These are phyloP conservation scores for Sclerotinia glacialis DNA, from an alignment of 2,329 filamentous ascomycete species.

Conservation along the genomic window DNA sequence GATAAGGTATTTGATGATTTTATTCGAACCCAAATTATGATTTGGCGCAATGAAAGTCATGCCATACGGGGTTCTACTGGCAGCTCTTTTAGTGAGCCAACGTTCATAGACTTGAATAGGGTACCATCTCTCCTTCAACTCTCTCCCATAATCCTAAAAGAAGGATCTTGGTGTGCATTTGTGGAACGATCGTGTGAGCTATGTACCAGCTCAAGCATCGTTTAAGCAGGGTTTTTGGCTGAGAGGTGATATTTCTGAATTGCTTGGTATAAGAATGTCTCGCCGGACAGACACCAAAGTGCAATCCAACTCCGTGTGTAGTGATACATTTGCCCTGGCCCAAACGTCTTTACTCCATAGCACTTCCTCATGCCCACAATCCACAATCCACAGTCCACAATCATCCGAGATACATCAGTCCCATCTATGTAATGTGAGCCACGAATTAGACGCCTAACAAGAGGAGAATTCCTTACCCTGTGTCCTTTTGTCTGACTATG, in stretches of 20 bases:
- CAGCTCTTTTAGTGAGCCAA: neutral
- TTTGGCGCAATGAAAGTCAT: neutral
- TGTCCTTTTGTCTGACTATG: slow-evolving; percentile 74
- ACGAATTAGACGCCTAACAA: neutral
- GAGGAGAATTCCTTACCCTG: slow-evolving; percentile 56
- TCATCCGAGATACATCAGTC: slow-evolving; percentile 13
- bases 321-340: slow-evolving; percentile 6
- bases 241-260: slow-evolving; percentile 11
- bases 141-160: neutral
- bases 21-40: neutral
- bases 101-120: neutral
- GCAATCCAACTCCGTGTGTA: slow-evolving; percentile 13
- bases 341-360: slow-evolving; percentile 7
- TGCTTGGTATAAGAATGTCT: slow-evolving; percentile 17
- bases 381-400: neutral
- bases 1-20: neutral
- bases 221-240: neutral
- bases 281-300: slow-evolving; percentile 15
- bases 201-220: slow-evolving; percentile 1
- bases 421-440: slow-evolving; percentile 14
- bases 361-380: neutral
- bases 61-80: neutral
- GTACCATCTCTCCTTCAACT: neutral
- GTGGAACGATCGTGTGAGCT: neutral
- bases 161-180: neutral